Conservation (phyloP, 2,329 filamentous ascomycete species). For the Teratosphaeria epicoccoides region DNA sequence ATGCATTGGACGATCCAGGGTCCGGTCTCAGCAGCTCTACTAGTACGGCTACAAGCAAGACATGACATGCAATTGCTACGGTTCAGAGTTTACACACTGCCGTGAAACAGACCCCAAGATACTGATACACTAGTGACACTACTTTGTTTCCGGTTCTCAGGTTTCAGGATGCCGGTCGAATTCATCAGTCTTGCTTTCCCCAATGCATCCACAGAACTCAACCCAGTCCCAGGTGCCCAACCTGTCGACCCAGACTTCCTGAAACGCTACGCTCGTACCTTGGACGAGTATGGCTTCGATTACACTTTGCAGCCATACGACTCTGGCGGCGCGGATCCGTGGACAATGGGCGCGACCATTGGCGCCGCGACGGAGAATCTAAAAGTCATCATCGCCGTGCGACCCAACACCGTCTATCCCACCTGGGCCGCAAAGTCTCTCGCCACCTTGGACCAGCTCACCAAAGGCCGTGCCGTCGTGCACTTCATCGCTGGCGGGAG, state of each 20-base stretch:
- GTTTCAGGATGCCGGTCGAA: conserved; percentile 31
- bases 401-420: conserved; percentile 52
- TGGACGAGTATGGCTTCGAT: conserved; percentile 52
- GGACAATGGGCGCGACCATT: conserved; percentile 50
- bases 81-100: too few species aligned
- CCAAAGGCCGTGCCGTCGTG: conserved; percentile 47
- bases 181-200: conserved; percentile 51
- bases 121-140: too few species aligned
- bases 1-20: neutral
- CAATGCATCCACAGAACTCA: conserved; percentile 47
- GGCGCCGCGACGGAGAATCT: conserved; percentile 47
- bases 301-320: conserved; percentile 53
- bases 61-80: too few species aligned
- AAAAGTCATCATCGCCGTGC: conserved; percentile 51
- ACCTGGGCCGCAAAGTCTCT: conserved; percentile 53
- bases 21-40: too few species aligned
- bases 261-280: conserved; percentile 44
- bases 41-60: neutral
- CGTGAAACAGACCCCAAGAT: too few species aligned
- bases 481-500: conserved; percentile 55
- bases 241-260: conserved; percentile 46
- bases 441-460: conserved; percentile 51
- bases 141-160: too few species aligned
- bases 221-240: conserved; percentile 40
- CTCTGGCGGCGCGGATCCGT: conserved; percentile 46